These are phyloP conservation scores for Luffa acutangula DNA, from an alignment of 306 rosid species.

Conservation along the genomic window DNA sequence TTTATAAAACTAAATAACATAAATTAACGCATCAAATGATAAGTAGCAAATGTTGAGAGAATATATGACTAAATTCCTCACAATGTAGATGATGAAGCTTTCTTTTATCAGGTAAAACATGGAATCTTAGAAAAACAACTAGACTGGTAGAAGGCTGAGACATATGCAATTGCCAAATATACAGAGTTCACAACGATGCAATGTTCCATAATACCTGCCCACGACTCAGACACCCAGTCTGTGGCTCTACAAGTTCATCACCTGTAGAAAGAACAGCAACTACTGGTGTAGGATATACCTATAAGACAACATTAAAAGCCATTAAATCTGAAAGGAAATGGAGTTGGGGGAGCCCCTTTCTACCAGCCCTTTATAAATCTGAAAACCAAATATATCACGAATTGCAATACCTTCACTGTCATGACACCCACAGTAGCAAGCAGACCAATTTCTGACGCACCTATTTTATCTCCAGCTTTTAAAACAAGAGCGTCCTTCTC, in stretches of 20 bases:
- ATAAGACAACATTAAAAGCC: slow-evolving; percentile 17
- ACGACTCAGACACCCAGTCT: slow-evolving; percentile 40
- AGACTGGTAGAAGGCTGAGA: not conserved
- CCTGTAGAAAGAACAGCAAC: slow-evolving; percentile 88
- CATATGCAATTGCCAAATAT: not conserved
- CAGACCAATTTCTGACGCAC: slow-evolving; percentile 83
- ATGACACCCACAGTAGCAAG: slow-evolving; percentile 83
- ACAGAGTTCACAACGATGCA: not conserved
- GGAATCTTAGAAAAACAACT: not conserved
- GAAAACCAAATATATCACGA: slow-evolving; percentile 4
- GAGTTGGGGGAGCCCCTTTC: not conserved
- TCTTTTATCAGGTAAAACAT: not conserved
- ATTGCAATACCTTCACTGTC: slow-evolving; percentile 52
- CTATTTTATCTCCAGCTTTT: slow-evolving; percentile 68
- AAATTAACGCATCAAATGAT: not conserved
- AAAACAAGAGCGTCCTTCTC: slow-evolving; percentile 57
- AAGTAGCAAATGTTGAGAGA: not conserved
- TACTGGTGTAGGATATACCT: slow-evolving; percentile 70
- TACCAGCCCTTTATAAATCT: not conserved
- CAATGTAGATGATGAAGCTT: not conserved
- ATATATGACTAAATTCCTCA: not conserved
- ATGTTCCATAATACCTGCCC: slow-evolving; percentile 56
- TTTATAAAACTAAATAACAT: not conserved
- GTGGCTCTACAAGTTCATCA: slow-evolving; percentile 83
- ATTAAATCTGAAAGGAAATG: not conserved